Base-by-base conservation (phyloP, 176 grass and related monocot genomes). In the Lolium multiflorum region DNA sequence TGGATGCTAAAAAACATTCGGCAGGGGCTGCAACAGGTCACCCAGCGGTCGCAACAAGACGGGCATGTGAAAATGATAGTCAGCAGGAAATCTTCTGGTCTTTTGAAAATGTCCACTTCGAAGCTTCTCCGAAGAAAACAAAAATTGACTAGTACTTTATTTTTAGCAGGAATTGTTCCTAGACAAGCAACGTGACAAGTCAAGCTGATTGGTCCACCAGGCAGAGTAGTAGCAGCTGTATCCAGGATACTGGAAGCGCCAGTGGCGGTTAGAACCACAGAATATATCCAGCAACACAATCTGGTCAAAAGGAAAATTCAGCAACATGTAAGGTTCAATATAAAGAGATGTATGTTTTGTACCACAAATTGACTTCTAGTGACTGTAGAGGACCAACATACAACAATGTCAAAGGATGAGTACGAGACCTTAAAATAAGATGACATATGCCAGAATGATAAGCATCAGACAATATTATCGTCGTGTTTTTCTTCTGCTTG, bases 71-170 rank as follows among this genome's bases (percentile, higher is more conserved):
- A 62, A 86, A 49, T 11, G 83, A 71, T 9, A 72, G 83, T 86
- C 83, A 90, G 20, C 71, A 63, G 56, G 72, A 77, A 86, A 68
- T 49, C 18, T 78, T 82, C 72, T 5, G 11, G 78, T 77, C 88
- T 66, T 66, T 3, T 16, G 63, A 66, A 66, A 66, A 69, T 41
- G 0, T 38, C 31, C 65, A 68, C 15, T 15, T 68, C 22, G 4
- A 3, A 13, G 60, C 60, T 12, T 26, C 13, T 63, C 41, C 0
- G 9, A 63, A 1, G 11, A 8, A 62, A 62, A 60, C 11, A 2
- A 21, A 60, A 9, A 9, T 21, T 60, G 57, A 58, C 56, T 9
- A n/a, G 56, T 58, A n/a, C 7, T 11, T 47, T 47, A 1, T 7
- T 47, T 47, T 47, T 44, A 44, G 41, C 41, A 44, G 41, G 41